These are phyloP conservation scores for Rhynchosporium graminicola DNA, from an alignment of 2,329 filamentous ascomycete species.

Conservation along the genomic window DNA sequence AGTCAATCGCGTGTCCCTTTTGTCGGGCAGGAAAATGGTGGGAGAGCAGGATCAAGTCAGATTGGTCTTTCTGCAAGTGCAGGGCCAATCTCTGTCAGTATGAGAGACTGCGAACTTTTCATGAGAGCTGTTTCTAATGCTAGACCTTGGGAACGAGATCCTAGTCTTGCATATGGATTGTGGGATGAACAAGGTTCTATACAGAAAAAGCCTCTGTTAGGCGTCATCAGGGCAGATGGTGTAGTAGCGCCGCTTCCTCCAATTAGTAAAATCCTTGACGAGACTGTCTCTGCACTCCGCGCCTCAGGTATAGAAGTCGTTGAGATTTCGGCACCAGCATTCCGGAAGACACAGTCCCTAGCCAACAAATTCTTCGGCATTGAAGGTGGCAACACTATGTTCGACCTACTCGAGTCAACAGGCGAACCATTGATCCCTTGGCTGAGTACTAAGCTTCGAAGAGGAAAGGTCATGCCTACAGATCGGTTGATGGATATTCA, in stretches of 20 bases:
- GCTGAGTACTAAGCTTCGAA: conserved; percentile 53
- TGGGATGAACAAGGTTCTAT: conserved; percentile 42
- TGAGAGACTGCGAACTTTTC: conserved; percentile 51
- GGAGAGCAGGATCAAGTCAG: conserved; percentile 55
- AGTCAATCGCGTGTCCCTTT: conserved; percentile 45
- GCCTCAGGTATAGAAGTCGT: conserved; percentile 55
- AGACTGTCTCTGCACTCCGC: conserved; percentile 45
- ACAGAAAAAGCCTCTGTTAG: conserved; percentile 43
- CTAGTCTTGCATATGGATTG: conserved; percentile 45
- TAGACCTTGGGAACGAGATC: conserved; percentile 51
- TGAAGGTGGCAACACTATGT: conserved; percentile 57
- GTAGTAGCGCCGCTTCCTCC: conserved; percentile 54
- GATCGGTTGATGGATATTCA: conserved; percentile 54
- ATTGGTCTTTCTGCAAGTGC: conserved; percentile 49
- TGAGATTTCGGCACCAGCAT: conserved; percentile 55
- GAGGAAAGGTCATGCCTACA: conserved; percentile 49
- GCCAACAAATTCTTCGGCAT: conserved; percentile 59
- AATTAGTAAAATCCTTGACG: conserved; percentile 48
- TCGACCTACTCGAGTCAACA: conserved; percentile 56
- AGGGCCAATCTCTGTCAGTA: conserved; percentile 49
- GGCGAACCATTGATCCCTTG: conserved; percentile 61
- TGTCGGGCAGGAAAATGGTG: conserved; percentile 47
- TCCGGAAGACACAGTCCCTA: conserved; percentile 56
- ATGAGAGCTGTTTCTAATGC: conserved; percentile 53
- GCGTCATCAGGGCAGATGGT: conserved; percentile 52